Evolutionary conservation across 306 rosid species (phyloP).

Genomic region (Begonia fuchsioides): DNA sequence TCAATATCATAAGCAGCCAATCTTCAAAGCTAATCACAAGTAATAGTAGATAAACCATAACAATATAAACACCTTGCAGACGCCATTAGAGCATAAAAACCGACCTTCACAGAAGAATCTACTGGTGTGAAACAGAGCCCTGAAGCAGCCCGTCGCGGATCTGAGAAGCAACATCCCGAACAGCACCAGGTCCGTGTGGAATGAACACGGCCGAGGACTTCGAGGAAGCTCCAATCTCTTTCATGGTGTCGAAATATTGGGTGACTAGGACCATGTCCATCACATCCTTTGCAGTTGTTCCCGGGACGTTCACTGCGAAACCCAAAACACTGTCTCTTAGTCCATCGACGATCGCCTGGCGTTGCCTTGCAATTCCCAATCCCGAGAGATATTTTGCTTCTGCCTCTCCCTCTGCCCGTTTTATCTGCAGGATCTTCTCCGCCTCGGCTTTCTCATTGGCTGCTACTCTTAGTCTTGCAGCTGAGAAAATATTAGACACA

Average conservation of each 20-base stretch:
- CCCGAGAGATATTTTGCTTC: constrained; percentile 85
- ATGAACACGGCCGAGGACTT: constrained; percentile 91
- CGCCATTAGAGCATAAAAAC: no score
- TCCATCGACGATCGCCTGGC: constrained; percentile 94
- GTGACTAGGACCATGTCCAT: constrained; percentile 98
- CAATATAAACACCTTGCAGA: no score
- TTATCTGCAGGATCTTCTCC: constrained; percentile 75
- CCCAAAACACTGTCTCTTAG: constrained; percentile 86
- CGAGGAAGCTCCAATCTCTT: constrained; percentile 84
- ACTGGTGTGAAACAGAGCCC: constrained; percentile 38
- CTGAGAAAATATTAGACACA: constrained; percentile 18
- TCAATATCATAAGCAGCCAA: no score
- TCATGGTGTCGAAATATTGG: constrained; percentile 94
- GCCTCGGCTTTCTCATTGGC: constrained; percentile 95
- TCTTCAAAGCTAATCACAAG: no score
- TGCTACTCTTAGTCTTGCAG: constrained; percentile 85
- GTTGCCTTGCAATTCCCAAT: constrained; percentile 84
- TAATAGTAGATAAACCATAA: no score
- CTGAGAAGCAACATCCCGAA: constrained; percentile 69
- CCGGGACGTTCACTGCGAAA: constrained; percentile 79
- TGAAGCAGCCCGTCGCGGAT: constrained; percentile 93
- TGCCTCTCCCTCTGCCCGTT: constrained; percentile 91
- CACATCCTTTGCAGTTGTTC: constrained; percentile 81
- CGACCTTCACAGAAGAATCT: no score
- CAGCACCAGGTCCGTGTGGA: constrained; percentile 98